Evolutionary conservation across 768 basidiomycete species (phyloP).

Genomic region (Neoboletus magnificus): DNA sequence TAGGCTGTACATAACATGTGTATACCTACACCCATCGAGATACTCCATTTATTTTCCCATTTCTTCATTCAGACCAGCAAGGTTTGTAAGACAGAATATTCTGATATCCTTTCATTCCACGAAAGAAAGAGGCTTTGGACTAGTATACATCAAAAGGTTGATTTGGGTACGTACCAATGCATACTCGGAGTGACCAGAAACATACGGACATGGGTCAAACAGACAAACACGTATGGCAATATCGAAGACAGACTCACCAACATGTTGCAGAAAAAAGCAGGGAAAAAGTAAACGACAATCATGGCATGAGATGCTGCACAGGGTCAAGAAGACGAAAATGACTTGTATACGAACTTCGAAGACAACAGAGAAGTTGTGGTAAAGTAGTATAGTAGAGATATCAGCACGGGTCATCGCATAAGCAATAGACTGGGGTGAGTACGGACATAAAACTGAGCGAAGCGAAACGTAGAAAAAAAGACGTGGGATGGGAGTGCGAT

Average conservation of each 20-base stretch:
- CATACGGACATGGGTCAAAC: slow-evolving; percentile 8
- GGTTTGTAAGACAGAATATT: neutral
- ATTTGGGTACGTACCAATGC: slow-evolving; percentile 19
- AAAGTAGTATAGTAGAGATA: slow-evolving; percentile 35
- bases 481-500: slow-evolving; percentile 27
- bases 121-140: neutral
- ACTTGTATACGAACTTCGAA: slow-evolving; percentile 20
- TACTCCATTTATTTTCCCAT: neutral
- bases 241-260: slow-evolving; percentile 5
- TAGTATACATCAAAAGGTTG: slow-evolving; percentile 27
- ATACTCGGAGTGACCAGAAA: slow-evolving; percentile 12
- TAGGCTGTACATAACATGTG: neutral
- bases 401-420: slow-evolving; percentile 28
- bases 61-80: neutral
- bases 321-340: neutral
- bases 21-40: neutral
- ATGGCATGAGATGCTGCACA: slow-evolving; percentile 10
- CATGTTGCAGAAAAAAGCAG: neutral
- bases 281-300: neutral
- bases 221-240: neutral
- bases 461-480: slow-evolving; percentile 13
- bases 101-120: slow-evolving; percentile 5
- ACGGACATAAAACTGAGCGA: slow-evolving; percentile 17
- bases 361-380: slow-evolving; percentile 20
- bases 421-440: slow-evolving; percentile 27